Evolutionary conservation across 805 yeast genomes (phyloP).

Genomic region (Cyberlindnera samutprakarnensis): DNA sequence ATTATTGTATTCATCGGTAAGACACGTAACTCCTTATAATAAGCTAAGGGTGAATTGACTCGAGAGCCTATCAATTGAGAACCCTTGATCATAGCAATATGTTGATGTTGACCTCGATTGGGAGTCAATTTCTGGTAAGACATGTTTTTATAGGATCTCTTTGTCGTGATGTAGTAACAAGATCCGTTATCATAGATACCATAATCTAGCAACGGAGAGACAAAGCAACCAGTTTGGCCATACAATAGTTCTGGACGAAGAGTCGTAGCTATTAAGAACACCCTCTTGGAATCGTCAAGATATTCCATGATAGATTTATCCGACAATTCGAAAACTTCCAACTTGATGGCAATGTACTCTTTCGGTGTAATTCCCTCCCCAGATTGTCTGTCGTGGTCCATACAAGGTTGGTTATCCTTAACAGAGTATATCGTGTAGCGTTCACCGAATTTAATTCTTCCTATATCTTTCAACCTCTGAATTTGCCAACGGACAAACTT

Average conservation of each 20-base stretch:
- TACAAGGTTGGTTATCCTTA: conserved; percentile 98
- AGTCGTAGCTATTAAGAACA: conserved; percentile 90
- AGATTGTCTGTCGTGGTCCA: conserved; percentile 96
- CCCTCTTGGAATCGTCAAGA: conserved; percentile 47
- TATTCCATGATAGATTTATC: conserved; percentile 33
- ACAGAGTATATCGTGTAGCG: conserved; percentile 96
- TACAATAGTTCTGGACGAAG: conserved; percentile 98
- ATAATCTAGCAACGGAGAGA: conserved; percentile 87
- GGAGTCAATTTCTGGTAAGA: conserved; percentile 91
- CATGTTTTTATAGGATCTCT: conserved; percentile 97
- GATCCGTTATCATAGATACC: conserved; percentile 85
- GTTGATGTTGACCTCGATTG: conserved; percentile 65
- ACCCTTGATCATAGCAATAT: conserved; percentile 61
- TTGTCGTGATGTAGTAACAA: conserved; percentile 76
- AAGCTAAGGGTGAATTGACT: conserved; percentile 79
- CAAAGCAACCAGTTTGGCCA: conserved; percentile 97
- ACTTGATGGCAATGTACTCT: conserved; percentile 92
- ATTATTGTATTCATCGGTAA: conserved; percentile 97
- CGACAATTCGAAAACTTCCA: conserved; percentile 54
- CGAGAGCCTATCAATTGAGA: conserved; percentile 73
- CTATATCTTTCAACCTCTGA: conserved; percentile 74
- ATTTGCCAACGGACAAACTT: conserved; percentile 96
- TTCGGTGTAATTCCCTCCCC: conserved; percentile 98
- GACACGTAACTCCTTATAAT: conserved; percentile 62
- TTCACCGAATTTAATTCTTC: conserved; percentile 96